These are phyloP conservation scores for Monosporascus sp. DNA, from an alignment of 2,329 filamentous ascomycete species.

Conservation along the genomic window DNA sequence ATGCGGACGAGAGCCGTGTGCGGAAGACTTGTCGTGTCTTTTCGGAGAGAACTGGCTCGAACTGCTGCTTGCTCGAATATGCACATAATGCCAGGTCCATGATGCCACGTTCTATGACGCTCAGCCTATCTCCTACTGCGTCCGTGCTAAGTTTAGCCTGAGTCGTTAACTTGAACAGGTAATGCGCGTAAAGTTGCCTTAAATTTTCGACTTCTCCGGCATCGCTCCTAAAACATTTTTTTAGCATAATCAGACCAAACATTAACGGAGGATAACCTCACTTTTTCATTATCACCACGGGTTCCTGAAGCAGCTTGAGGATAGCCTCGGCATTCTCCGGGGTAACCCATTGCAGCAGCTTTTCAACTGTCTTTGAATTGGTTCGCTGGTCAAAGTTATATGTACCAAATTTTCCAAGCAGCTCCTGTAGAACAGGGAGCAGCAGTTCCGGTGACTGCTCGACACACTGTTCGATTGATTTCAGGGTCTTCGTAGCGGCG, in stretches of 20 bases:
- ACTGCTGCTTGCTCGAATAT: constrained; percentile 43
- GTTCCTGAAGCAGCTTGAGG: constrained; percentile 43
- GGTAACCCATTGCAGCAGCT: constrained; percentile 58
- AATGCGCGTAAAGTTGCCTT: constrained; percentile 47
- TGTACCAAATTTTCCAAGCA: constrained; percentile 66
- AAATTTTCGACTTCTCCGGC: constrained; percentile 33
- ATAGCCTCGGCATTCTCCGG: constrained; percentile 48
- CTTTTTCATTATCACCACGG: constrained; percentile 31
- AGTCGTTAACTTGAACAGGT: constrained; percentile 47
- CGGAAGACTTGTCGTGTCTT: constrained; percentile 50
- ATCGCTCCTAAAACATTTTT: constrained; percentile 17
- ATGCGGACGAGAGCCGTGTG: constrained; percentile 51
- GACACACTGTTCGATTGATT: constrained; percentile 61
- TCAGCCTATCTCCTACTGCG: constrained; percentile 26
- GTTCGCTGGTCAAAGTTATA: constrained; percentile 83
- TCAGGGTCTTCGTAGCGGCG: constrained; percentile 71
- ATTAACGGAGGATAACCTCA: constrained; percentile 8
- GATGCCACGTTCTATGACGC: constrained; percentile 38
- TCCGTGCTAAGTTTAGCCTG: constrained; percentile 27
- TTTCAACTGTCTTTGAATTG: constrained; percentile 79
- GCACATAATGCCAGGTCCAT: constrained; percentile 50
- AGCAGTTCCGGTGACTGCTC: constrained; percentile 57
- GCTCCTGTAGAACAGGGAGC: constrained; percentile 53
- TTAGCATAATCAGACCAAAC: constrained; percentile 24
- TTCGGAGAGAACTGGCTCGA: constrained; percentile 42